Base-by-base conservation (phyloP, 257 asterid species). In the Oldenlandia corymbosa region DNA sequence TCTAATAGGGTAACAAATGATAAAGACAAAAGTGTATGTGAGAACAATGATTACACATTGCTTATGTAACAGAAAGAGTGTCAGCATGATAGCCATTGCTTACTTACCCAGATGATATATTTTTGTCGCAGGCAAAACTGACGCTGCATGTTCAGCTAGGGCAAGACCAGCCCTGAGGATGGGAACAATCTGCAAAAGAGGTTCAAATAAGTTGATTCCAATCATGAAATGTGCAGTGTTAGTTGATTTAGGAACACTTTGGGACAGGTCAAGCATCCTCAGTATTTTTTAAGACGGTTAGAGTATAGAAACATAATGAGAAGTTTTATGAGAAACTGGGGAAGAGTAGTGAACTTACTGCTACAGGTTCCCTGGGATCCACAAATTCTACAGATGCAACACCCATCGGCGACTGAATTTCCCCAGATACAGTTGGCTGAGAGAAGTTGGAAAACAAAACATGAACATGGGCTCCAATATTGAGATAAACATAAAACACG, bases 101-200 rank as follows among this genome's bases (percentile, higher is more conserved):
- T 32, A 57, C 71, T 65, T 77, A 93, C 99, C 99, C 68, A 93
- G 71, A 83, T 93, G 99, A 73, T 85, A 87, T 58, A 85, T 93
- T 60, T 79, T 90, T 60, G 84, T 84, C 20, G 95, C 86, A 1
- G 99, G 96, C 70, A 93, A 80, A 79, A 93, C 64, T 67, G 94
- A 84, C 55, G 96, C 68, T 64, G 96, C 97, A 69, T 89, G 84
- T 79, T 93, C 99, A 13, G 99, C 96, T 75, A 93, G 84, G 64
- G 95, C 99, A 71, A 93, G 94, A 65, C 99, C 99, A 68, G 97
- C 99, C 77, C 99, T 90, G 92, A 93, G 74, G 72, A 93, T 87
- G 67, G 99, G 99, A 76, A 93, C 80, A 71, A 93, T 74, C 99
- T 93, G 90, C 67, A 80, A 71, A 58, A 53, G 77, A 52, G 48